Evolutionary conservation across 73 alveolate species (phyloP).

Genomic region (Stentor coeruleus): DNA sequence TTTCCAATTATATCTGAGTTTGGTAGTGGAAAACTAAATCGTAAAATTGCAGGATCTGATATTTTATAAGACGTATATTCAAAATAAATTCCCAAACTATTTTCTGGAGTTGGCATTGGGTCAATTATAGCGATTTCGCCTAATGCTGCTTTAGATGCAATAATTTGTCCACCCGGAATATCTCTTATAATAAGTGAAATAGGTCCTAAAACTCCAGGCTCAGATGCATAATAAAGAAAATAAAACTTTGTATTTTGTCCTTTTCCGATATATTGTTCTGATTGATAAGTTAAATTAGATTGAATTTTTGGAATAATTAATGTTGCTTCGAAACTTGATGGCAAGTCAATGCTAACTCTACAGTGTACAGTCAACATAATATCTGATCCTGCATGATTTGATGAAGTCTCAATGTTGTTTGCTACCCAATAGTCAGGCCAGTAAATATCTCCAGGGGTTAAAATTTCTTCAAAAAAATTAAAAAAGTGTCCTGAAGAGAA

Average conservation of each 20-base stretch:
- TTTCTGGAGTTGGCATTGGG: too few relatives aligned
- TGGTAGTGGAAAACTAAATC: too few relatives aligned
- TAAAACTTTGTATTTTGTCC: not conserved
- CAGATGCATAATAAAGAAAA: not conserved
- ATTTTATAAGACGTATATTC: too few relatives aligned
- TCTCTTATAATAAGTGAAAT: not conserved
- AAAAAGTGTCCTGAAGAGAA: too few relatives aligned
- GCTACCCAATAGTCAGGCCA: not conserved
- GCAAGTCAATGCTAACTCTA: not conserved
- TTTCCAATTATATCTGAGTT: too few relatives aligned
- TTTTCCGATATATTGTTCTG: not conserved
- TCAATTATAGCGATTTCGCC: too few relatives aligned
- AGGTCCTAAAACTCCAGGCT: not conserved
- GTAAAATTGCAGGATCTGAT: too few relatives aligned
- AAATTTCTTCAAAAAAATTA: too few relatives aligned
- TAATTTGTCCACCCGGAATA: not conserved
- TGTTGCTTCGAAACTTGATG: not conserved
- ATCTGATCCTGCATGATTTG: not conserved
- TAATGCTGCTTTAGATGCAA: too few relatives aligned
- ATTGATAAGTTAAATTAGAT: not conserved
- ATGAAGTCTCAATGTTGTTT: not conserved
- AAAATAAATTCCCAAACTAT: too few relatives aligned
- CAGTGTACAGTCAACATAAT: not conserved
- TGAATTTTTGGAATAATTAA: too few relatives aligned
- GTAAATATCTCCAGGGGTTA: not conserved